These are phyloP conservation scores for Anaeromyces robustus DNA, from an alignment of 192 early-diverging fungal genomes.

Conservation along the genomic window DNA sequence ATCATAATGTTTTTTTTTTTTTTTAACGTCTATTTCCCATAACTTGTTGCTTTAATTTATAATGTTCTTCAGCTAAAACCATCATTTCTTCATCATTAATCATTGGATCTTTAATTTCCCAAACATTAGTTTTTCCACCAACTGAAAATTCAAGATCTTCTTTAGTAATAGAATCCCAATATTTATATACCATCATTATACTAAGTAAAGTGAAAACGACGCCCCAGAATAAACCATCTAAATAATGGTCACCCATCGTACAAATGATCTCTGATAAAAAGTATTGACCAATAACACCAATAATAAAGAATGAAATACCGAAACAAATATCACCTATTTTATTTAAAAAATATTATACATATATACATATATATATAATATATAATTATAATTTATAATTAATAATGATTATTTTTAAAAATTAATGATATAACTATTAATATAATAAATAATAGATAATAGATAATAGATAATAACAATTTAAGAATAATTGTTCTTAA, in stretches of 20 bases:
- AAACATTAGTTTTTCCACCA: conserved; percentile 66
- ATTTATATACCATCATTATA: conserved; percentile 99
- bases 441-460: no score
- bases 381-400: no score
- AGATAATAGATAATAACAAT: no score
- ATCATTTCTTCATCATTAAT: conserved; percentile 5
- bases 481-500: no score
- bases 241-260: conserved; percentile 78
- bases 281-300: conserved; percentile 69
- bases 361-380: no score
- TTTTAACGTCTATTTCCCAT: neutral
- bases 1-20: neutral
- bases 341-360: no score
- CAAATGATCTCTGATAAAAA: conserved; percentile 72
- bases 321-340: conserved; percentile 62
- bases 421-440: no score
- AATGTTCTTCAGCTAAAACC: conserved; percentile 3
- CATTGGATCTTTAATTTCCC: conserved; percentile 44
- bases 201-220: conserved; percentile 73
- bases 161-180: conserved; percentile 98
- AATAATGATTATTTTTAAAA: no score
- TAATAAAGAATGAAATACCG: conserved; percentile 68
- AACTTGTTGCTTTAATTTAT: neutral
- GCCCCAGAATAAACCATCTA: conserved; percentile 95
- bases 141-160: conserved; percentile 93